Percentiles rank a stretch among this genome's conserved stretches.
Conservation (phyloP, 2,329 filamentous ascomycete species). For the Xylaria digitata region DNA sequence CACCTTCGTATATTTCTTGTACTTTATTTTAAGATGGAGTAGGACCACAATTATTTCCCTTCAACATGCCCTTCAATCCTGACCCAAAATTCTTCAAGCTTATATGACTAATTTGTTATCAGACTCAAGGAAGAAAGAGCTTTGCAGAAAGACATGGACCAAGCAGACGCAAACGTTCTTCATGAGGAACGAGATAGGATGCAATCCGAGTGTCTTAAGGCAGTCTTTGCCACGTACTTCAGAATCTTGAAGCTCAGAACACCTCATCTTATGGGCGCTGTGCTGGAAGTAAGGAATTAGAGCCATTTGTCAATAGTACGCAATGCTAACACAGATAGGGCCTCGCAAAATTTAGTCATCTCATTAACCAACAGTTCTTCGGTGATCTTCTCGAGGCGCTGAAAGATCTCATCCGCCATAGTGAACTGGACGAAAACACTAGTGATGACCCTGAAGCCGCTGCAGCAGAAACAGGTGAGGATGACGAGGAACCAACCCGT, state of each 20-base stretch:
- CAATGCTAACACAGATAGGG: constrained; percentile 65
- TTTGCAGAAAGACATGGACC: constrained; percentile 91
- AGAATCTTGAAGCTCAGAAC: constrained; percentile 87
- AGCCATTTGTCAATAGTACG: background rate
- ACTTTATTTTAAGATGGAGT: background rate
- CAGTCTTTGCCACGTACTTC: constrained; percentile 96
- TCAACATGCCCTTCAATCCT: background rate
- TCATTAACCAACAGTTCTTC: constrained; percentile 99
- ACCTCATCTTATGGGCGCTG: constrained; percentile 92
- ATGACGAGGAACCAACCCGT: constrained; percentile 65
- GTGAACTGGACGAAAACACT: constrained; percentile 66
- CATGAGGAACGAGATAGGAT: constrained; percentile 94
- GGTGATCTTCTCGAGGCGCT: constrained; percentile 94
- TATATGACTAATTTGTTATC: constrained; percentile 48
- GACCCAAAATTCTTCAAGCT: background rate
- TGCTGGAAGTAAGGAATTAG: constrained; percentile 52
- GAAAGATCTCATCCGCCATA: constrained; percentile 88
- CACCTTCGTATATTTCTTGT: background rate
- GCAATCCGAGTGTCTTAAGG: constrained; percentile 94
- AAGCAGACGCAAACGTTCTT: constrained; percentile 89
- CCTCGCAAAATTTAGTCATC: constrained; percentile 89
- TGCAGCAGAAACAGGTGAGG: constrained; percentile 54
- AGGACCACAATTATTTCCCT: background rate
- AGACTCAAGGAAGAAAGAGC: constrained; percentile 82
- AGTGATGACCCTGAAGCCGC: constrained; percentile 58